Conservation (phyloP, 768 basidiomycete species). For the Termitomyces eurrhizus region DNA sequence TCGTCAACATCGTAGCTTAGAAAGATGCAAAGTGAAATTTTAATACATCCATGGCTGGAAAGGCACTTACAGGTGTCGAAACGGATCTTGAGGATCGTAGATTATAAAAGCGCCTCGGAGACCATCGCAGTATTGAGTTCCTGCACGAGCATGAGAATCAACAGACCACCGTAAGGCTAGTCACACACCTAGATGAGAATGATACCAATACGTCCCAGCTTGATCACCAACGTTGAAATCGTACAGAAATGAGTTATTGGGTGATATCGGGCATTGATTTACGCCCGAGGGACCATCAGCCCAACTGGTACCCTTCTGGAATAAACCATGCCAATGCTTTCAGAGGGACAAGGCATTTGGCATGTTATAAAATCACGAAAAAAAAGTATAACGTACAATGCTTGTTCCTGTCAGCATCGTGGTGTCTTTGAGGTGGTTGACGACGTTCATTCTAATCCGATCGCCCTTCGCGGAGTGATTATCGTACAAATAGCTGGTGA, state of each 20-base stretch:
- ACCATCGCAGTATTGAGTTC: conserved; percentile 7
- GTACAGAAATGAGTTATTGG: background rate
- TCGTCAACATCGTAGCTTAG: conserved; percentile 6
- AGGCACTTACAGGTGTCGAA: background rate
- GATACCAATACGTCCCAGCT: conserved; percentile 6
- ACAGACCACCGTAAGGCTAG: no score
- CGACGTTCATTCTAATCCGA: background rate
- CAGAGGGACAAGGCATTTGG: background rate
- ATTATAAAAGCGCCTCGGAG: conserved; percentile 1
- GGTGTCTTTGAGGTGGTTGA: background rate
- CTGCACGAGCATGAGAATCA: background rate
- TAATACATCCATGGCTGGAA: background rate
- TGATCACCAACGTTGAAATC: background rate
- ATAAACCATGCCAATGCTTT: conserved; percentile 8
- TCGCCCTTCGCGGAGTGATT: background rate
- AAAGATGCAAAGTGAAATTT: background rate
- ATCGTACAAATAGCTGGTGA: background rate
- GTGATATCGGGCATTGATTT: conserved; percentile 3
- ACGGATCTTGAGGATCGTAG: conserved; percentile 6
- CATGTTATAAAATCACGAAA: background rate
- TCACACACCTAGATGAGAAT: conserved; percentile 4
- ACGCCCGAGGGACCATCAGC: conserved; percentile 1
- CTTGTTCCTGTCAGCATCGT: conserved; percentile 5
- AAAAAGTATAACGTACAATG: background rate
- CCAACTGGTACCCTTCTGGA: conserved; percentile 2